Base-by-base conservation (phyloP, 768 basidiomycete genomes). In the Mrakia frigida region DNA sequence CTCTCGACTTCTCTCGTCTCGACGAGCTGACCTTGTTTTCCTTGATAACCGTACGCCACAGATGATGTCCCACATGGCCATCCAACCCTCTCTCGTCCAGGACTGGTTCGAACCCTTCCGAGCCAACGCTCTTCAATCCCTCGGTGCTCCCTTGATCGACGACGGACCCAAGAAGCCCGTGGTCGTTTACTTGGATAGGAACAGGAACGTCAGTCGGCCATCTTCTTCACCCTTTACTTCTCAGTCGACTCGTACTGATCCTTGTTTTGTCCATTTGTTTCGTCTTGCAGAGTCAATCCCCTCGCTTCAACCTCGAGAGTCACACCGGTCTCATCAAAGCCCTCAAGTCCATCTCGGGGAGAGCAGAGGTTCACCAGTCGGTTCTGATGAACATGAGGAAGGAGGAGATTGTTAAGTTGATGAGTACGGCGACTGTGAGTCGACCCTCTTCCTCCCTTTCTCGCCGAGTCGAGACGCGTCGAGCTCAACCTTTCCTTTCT, bases 351-450 rank as follows among this genome's bases (percentile, higher is more conserved):
- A 70, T 83, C 37, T 81, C 81, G 6, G 75, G 77, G 25, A 78
- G 78, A 16, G 82, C 82, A 18, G 82, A 82, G 61, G 81, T 83
- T 14, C 82, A 83, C 69, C 81, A 82, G 18, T 79, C 81, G 25
- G 80, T 78, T 37, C 13, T 82, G 0, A 75, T 80, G 61, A 79
- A 81, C 61, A 80, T 82, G 60, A 79, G 78, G n/a, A 50, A 80
- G 46, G 79, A 79, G 76, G 78, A 80, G 18, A 78, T 80, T 23
- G 76, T 81, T 6, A 78, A 81, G 75, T 78, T 83, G 35, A 71
- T 81, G 67, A 61, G 68, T 2, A 75, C 56, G 28, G 71, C 75
- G 0, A 74, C 67, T 6, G 77, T 76, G 28, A 50, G 73, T 41
- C 33, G 0, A 2, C 28, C 28, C 31, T 11, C 43, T 41, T 69